Evolutionary conservation across 352 stramenopile species (phyloP).

Genomic region (Stephanocyclus meneghinianus): DNA sequence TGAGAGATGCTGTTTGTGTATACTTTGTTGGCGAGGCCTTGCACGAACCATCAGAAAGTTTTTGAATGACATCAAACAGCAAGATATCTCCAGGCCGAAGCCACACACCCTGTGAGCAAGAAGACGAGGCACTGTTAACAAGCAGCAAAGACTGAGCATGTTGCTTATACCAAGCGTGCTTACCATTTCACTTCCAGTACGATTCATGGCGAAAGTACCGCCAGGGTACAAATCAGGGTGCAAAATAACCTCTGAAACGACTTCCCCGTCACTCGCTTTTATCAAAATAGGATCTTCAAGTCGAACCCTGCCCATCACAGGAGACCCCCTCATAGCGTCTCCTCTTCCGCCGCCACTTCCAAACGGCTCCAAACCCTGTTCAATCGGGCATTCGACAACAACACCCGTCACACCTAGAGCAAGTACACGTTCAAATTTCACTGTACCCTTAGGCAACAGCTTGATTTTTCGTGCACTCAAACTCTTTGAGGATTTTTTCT

Average conservation of each 20-base stretch:
- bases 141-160: neutral
- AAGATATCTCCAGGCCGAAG: conserved; percentile 65
- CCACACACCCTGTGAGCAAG: conserved; percentile 46
- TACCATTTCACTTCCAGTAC: conserved; percentile 21
- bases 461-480: conserved; percentile 62
- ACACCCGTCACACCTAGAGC: conserved; percentile 63
- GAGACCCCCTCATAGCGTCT: conserved; percentile 6
- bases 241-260: conserved; percentile 52
- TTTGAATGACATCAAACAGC: conserved; percentile 71
- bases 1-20: conserved; percentile 1
- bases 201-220: conserved; percentile 47
- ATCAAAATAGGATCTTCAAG: conserved; percentile 39
- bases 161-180: neutral
- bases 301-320: conserved; percentile 44
- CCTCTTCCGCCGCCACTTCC: conserved; percentile 12
- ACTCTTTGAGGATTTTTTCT: conserved; percentile 18
- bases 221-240: conserved; percentile 56
- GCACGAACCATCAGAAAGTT: conserved; percentile 58
- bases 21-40: conserved; percentile 54
- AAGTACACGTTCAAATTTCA: conserved; percentile 65
- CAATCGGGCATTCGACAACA: conserved; percentile 48
- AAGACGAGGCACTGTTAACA: neutral
- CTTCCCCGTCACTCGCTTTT: conserved; percentile 15
- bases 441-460: conserved; percentile 63
- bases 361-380: conserved; percentile 23